phyloP scores from a whole-genome alignment of 169 alveolate genomes.

The Eimeria tenella region DNA sequence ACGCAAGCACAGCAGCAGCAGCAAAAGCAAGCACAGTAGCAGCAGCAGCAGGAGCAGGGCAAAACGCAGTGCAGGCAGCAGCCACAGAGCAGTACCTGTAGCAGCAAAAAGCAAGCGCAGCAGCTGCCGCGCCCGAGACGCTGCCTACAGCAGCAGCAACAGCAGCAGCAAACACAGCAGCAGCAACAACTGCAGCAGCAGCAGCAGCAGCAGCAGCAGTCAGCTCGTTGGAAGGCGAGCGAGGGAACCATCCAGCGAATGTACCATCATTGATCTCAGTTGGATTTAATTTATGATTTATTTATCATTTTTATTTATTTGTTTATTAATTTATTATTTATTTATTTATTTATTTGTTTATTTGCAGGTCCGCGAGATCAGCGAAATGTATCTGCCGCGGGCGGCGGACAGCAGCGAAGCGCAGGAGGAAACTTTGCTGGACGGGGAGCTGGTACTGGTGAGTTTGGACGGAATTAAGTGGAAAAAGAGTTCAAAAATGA shows the following conservation, averaged over 20 bases:
- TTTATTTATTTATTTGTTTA: not conserved
- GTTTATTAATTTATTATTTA: too few species aligned
- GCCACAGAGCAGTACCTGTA: not conserved
- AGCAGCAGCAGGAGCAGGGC: not conserved
- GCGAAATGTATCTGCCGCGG: conserved; percentile 65
- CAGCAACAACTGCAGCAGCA: too few species aligned
- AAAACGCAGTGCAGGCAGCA: not conserved
- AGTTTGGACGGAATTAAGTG: too few species aligned
- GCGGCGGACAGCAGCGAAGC: conserved; percentile 44
- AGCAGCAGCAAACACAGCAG: too few species aligned
- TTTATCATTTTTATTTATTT: not conserved
- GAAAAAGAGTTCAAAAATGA: too few species aligned
- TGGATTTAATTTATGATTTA: not conserved
- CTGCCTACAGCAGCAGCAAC: not conserved
- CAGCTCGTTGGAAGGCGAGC: too few species aligned
- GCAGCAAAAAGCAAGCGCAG: too few species aligned
- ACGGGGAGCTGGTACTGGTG: conserved; percentile 93
- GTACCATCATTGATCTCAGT: too few species aligned
- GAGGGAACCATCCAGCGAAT: too few species aligned
- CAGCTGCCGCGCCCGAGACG: too few species aligned
- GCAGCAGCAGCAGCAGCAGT: too few species aligned
- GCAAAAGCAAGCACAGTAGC: not conserved
- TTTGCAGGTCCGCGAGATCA: conserved; percentile 66
- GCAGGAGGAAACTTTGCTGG: conserved; percentile 92
- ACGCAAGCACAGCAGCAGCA: not conserved